Base-by-base conservation (phyloP, 768 basidiomycete genomes). In the Xanthoconium stramineum region DNA sequence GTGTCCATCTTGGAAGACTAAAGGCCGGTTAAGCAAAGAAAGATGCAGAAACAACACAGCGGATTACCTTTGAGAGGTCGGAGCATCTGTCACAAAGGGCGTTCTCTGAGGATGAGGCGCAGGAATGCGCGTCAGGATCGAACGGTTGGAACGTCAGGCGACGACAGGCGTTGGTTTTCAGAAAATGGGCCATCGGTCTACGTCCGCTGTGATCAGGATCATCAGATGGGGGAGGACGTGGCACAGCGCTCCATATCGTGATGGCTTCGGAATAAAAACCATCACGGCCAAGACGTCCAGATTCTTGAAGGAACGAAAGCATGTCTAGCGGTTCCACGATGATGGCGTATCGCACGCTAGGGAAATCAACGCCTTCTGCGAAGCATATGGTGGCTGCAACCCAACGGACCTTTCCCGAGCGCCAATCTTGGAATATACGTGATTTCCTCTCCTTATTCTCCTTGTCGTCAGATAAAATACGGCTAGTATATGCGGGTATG, bases 261-360 rank as follows among this genome's bases (percentile, higher is more conserved):
- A 63, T 10, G 0, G 57, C 32, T 0, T 49, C 9, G 0, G 50
- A 63, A 2, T 7, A 15, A 5, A 28, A 1, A 0, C 61, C 47
- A 15, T 63, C 60, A 19, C 47, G 32, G 0, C 62, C 62, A 7
- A 63, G 57, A 5, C 17, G 51, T 0, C 62, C 54, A 6, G 53
- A 62, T 8, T 63, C 62, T 40, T 62, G 62, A 7, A 63, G 60
- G 40, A 63, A 56, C 0, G 24, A 53, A 0, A 62, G 35, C 54
- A 62, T 60, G 3, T 58, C 51, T 17, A 3, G 50, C 1, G 52
- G 52, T 1, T 53, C 52, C 0, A 58, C 48, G 1, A 58, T 45
- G 2, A 53, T 45, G 5, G 30, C 51, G 12, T 45, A 44, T 5
- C 35, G 11, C 1, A 52, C 51, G 0, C 55, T 44, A 0, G 50